phyloP scores from a whole-genome alignment of 108 stramenopile genomes.

The Fragilaria radians region DNA sequence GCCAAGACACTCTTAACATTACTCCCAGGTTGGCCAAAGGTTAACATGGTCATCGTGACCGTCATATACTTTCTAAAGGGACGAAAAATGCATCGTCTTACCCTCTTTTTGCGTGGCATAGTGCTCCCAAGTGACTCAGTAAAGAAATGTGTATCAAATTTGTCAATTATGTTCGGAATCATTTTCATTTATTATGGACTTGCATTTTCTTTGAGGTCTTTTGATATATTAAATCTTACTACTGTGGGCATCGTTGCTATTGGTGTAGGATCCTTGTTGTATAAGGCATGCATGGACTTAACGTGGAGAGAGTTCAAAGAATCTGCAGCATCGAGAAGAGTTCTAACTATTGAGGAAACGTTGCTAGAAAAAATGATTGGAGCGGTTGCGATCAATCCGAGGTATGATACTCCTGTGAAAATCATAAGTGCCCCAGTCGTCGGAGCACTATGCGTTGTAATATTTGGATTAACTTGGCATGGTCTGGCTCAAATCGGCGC shows the following conservation, averaged over 20 bases:
- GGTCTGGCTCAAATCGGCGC: constrained; percentile 51
- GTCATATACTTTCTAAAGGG: constrained; percentile 47
- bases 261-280: constrained; percentile 45
- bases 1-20: constrained; percentile 73
- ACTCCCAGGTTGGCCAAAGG: constrained; percentile 71
- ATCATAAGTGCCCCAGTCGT: constrained; percentile 14
- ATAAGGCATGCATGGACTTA: constrained; percentile 39
- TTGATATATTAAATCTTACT: constrained; percentile 26
- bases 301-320: constrained; percentile 28
- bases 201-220: constrained; percentile 29
- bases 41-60: constrained; percentile 70
- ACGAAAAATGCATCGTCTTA: constrained; percentile 59
- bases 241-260: constrained; percentile 34
- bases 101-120: constrained; percentile 60
- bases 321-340: background rate
- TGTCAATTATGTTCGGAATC: constrained; percentile 25
- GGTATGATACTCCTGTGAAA: background rate
- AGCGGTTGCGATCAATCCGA: background rate
- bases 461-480: constrained; percentile 52
- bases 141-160: constrained; percentile 40
- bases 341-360: background rate
- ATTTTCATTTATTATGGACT: constrained; percentile 39
- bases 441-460: constrained; percentile 35
- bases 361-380: background rate
- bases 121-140: constrained; percentile 54